Evolutionary conservation across 2,329 filamentous ascomycete genomes (phyloP), one percentile per base, ranked within the genome.

Genomic region (Arthrobotrys pseudoclavata): DNA sequence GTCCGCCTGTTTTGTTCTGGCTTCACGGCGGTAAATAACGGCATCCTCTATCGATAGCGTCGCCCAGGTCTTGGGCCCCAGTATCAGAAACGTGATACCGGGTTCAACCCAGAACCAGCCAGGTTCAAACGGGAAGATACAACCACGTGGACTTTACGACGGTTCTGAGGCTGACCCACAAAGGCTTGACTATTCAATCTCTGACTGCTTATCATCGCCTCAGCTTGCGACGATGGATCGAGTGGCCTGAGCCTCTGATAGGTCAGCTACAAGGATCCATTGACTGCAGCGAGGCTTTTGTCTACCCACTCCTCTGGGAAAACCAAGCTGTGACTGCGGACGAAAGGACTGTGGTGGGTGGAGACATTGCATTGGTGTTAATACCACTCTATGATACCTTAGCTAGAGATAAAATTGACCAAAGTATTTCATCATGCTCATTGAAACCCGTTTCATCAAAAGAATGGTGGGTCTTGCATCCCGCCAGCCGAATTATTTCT

Each of bases 401-500:
- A 29, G 31, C 10, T 29, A 4, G 12, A n/a, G 53, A 60, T 60
- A 24, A 26, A 55, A 37, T 20, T 26, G 42, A 10, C 20, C 12
- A 7, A 60, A 40, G 40, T 34, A 48, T 34, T 57, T 64, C 47
- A 62, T 50, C 55, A 69, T 45, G 10, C n/a, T 68, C 47, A 68
- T 79, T 78, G 79, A 79, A 79, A 79, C 75, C 45, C 71, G 79
- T 80, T 80, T 80, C 79, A 80, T 66, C 52, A 45, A 61, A 62
- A 67, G 42, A 20, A 62, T 47, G 57, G 69, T 79, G 71, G 69
- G 64, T 71, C 74, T 50, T 61, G 57, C 57, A 62, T 55, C 55
- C 74, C 71, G 69, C 77, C 74, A 71, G 53, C 69, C 67, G 71
- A 53, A 64, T 69, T 47, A 60, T 47, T 34, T 64, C 37, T 31